Conservation (phyloP, 345 rosid species). For the Aquilaria malaccensis region DNA sequence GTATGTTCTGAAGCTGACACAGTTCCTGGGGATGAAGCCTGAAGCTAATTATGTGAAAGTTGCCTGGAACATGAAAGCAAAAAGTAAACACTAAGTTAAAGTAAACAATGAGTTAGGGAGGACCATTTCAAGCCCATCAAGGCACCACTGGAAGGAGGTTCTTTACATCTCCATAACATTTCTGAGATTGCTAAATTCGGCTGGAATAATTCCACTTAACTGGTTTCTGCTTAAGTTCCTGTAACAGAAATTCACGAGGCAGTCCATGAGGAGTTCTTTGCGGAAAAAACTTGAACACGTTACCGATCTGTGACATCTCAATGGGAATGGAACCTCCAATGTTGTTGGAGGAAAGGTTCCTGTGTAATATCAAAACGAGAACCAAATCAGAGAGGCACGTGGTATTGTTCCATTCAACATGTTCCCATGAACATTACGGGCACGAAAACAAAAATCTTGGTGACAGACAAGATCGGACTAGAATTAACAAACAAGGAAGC, state of each 20-base stretch:
- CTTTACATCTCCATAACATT: constrained; percentile 86
- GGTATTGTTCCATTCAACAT: constrained; percentile 75
- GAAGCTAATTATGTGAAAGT: constrained; percentile 84
- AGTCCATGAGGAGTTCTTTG: not conserved
- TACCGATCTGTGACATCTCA: constrained; percentile 86
- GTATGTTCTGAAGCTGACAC: constrained; percentile 62
- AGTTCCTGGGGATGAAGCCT: constrained; percentile 82
- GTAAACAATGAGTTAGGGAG: not conserved
- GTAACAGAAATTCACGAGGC: not conserved
- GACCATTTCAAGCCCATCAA: not conserved
- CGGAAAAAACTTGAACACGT: constrained; percentile 28
- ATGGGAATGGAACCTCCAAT: constrained; percentile 74
- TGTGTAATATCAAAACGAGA: constrained; percentile 11
- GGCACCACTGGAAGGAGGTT: constrained; percentile 3
- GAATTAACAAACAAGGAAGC: constrained; percentile 1
- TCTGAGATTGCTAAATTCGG: constrained; percentile 83
- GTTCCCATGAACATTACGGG: constrained; percentile 87
- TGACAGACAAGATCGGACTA: not conserved
- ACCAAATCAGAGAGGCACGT: constrained; percentile 34
- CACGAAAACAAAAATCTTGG: constrained; percentile 14
- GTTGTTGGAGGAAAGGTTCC: constrained; percentile 80
- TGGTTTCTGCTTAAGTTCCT: constrained; percentile 87
- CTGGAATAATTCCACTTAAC: constrained; percentile 64
- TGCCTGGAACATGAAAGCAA: constrained; percentile 41
- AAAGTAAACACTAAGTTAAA: constrained; percentile 9